Evolutionary conservation across 768 basidiomycete species (phyloP), one percentile per base, ranked within the genome.

Genomic region (Suillus alpinus): DNA sequence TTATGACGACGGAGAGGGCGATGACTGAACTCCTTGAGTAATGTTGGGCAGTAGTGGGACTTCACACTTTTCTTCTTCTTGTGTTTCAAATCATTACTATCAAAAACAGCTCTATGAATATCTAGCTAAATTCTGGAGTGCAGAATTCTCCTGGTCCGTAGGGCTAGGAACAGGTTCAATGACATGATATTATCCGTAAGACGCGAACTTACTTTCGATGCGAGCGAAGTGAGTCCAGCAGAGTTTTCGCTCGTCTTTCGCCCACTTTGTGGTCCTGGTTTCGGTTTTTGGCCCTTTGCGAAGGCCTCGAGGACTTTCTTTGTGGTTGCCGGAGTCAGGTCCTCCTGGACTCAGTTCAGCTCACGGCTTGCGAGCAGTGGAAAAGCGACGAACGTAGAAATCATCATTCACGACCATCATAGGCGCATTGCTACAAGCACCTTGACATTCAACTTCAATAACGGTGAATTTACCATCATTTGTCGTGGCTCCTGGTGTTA

Each of bases 381-480:
- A 20, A 7, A 47, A 67, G 37, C 70, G 69, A 77, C 90, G 63
- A 70, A 94, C 94, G 73, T 97, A 99, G 79, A 95, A 99, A 74
- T 98, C 94, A 70, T 99, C 97, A 31, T 90, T 89, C 68, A 99
- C 83, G 62, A 88, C 94, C 75, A 99, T 81, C 97, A 98, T 98
- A 49, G 92, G 94, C 31, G 94, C 97, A 77, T 98, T 99, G 68
- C 91, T 93, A 79, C 97, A 99, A 58, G 97, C 96, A 59, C 97
- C 97, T 69, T 98, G 89, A 76, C 97, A 99, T 78, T 99, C 97
- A 32, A 98, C 97, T 76, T 99, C 97, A 60, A 99, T 83, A 46
- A 98, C 87, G 10, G 97, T 97, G 76, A 98, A 99, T 76, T 96
- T 98, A 44, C 92, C 91, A 71, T 99, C 94, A 73, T 85, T 83